Percentiles rank a stretch among this genome's conserved stretches.
phyloP scores from a whole-genome alignment of 495 filamentous ascomycete genomes.

The Bathelium albidoporum region DNA sequence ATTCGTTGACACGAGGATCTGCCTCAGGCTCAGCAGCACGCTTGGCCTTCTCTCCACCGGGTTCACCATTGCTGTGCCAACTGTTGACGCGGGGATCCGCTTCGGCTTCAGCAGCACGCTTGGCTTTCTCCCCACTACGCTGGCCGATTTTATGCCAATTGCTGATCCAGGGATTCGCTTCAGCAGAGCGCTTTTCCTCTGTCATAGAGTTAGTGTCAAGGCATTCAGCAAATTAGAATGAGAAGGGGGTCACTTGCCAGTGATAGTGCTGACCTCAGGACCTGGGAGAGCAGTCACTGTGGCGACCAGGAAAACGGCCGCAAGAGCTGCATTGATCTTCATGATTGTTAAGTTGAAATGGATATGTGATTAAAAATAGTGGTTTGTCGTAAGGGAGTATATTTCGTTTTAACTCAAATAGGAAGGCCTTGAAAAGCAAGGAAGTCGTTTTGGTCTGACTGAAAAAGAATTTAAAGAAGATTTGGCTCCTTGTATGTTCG shows the following conservation, averaged over 20 bases:
- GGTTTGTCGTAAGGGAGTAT: background rate
- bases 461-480: background rate
- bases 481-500: background rate
- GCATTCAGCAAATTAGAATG: background rate
- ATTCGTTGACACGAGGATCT: background rate
- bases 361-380: background rate
- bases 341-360: background rate
- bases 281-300: background rate
- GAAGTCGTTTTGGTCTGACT: background rate
- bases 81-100: background rate
- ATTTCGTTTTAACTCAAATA: too few relatives aligned
- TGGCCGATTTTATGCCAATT: slow-evolving; percentile 15
- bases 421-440: too few relatives aligned
- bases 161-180: background rate
- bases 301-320: background rate
- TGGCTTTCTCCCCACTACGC: slow-evolving; percentile 17
- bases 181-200: background rate
- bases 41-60: slow-evolving; percentile 19
- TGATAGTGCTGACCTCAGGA: background rate
- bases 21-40: too few relatives aligned
- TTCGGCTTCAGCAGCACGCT: too few relatives aligned
- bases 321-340: background rate
- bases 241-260: background rate
- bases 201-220: background rate
- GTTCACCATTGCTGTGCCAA: slow-evolving; percentile 14